phyloP scores from a whole-genome alignment of 1,284 basidiomycete species.

The Amylostereum areolatum region DNA sequence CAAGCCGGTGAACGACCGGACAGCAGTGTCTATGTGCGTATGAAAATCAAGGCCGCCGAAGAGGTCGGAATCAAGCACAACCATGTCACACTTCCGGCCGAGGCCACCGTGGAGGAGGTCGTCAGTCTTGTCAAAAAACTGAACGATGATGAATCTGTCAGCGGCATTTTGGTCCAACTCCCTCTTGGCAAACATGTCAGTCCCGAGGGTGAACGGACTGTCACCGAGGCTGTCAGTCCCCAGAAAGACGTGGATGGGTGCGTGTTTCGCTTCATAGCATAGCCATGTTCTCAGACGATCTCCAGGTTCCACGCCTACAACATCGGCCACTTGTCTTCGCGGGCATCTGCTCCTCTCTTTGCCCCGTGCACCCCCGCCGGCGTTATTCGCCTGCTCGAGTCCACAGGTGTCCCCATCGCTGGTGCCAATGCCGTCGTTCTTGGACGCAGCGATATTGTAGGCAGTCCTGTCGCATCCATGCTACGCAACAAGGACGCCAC shows the following conservation, averaged over 20 bases:
- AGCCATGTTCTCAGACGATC: background rate
- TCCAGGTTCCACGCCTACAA: slow-evolving; percentile 96
- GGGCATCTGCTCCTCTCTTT: slow-evolving; percentile 88
- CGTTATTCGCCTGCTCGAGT: slow-evolving; percentile 86
- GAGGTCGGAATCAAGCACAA: slow-evolving; percentile 91
- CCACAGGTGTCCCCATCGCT: slow-evolving; percentile 68
- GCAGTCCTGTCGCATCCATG: slow-evolving; percentile 90
- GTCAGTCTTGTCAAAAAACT: slow-evolving; percentile 75
- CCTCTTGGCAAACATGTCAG: slow-evolving; percentile 86
- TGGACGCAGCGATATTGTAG: slow-evolving; percentile 97
- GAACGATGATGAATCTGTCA: slow-evolving; percentile 80
- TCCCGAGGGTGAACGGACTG: slow-evolving; percentile 80
- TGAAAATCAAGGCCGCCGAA: slow-evolving; percentile 95
- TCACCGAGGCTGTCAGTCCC: slow-evolving; percentile 93
- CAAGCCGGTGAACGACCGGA: slow-evolving; percentile 92
- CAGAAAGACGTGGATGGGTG: slow-evolving; percentile 97
- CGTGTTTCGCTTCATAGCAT: slow-evolving; percentile 15
- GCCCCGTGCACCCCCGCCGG: slow-evolving; percentile 95
- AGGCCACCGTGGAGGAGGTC: slow-evolving; percentile 72
- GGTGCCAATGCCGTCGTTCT: slow-evolving; percentile 89
- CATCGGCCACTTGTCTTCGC: slow-evolving; percentile 92
- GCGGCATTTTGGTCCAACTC: slow-evolving; percentile 96
- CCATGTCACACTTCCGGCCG: slow-evolving; percentile 74
- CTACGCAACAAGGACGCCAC: slow-evolving; percentile 90
- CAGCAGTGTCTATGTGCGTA: slow-evolving; percentile 91